Evolutionary conservation across 169 alveolate species (phyloP).

Genomic region (Perkinsus chesapeaki): DNA sequence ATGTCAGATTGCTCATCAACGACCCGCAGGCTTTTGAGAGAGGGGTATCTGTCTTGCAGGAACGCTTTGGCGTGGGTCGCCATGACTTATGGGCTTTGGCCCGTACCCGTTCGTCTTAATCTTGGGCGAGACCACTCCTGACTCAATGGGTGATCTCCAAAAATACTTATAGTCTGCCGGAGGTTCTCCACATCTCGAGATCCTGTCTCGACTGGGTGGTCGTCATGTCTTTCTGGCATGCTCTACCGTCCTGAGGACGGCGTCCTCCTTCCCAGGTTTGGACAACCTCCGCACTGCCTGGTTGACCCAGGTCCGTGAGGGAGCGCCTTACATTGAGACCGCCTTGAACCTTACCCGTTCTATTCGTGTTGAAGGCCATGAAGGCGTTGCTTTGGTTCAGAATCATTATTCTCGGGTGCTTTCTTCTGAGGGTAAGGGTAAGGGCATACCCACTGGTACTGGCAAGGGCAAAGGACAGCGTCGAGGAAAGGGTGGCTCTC

Average conservation of each 20-base stretch:
- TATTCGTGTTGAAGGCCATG: neutral
- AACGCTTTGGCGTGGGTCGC: neutral
- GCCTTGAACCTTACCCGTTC: neutral
- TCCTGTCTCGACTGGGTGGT: neutral
- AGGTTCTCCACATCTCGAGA: neutral
- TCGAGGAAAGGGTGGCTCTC: too few species aligned
- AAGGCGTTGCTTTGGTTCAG: neutral
- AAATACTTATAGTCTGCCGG: neutral
- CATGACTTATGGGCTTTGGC: neutral
- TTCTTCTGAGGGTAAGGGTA: neutral
- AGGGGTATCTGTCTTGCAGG: neutral
- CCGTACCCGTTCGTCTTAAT: neutral
- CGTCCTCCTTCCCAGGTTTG: neutral
- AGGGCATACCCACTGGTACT: too few species aligned
- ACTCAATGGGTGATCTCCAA: neutral
- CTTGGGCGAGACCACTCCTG: neutral
- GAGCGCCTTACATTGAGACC: neutral
- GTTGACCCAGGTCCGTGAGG: neutral
- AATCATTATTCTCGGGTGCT: neutral
- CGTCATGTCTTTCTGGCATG: neutral
- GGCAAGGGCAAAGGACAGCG: neutral
- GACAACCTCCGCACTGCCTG: neutral
- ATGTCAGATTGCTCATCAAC: neutral
- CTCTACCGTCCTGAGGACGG: too few species aligned
- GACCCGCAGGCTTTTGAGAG: neutral